Evolutionary conservation across 371 early-diverging fungal genomes (phyloP), one percentile per base, ranked within the genome.

Genomic region (Mortierella sp.): DNA sequence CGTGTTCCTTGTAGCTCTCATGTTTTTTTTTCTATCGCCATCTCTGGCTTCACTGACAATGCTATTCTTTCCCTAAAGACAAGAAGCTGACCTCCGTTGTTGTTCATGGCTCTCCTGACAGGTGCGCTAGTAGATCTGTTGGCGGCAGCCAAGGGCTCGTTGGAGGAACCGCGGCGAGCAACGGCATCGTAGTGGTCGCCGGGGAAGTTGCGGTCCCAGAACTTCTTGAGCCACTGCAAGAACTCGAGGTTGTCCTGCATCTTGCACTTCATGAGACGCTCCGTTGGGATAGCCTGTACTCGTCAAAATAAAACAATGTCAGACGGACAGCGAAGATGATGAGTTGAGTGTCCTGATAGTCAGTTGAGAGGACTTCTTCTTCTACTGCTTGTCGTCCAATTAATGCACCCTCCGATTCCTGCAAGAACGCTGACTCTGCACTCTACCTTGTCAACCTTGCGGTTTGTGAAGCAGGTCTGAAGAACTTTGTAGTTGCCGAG

Each of bases 401-500:
- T 26, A 3, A 55, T 61, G 5, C 69, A 9, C 45, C 63, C 44
- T 31, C 55, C n/a, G 24, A 26, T 6, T 50, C 40, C 67, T 37
- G 39, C 37, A 11, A 29, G n/a, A n/a, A n/a, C 4, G 44, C 26
- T 22, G 34, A 22, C 29, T 41, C 40, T 71, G 77, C 73, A 22
- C 29, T 41, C 40, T 71, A 80, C 73, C 86, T 89, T 90, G 79
- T 89, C 87, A 47, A 90, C 47, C 91, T 92, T 93, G 88, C 96
- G 95, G 82, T 91, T 93, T 77, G 93, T 91, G 75, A 98, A 95
- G 40, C 89, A 85, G 70, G 88, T 87, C 83, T 97, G 98, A 52
- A 98, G 90, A 68, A 97, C 89, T 87, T 98, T 97, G 88, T 91
- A 97, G 89, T 98, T 98, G 43, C 89, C 88, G 41, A 97, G 90